Evolutionary conservation across 805 yeast species (phyloP), one percentile per base, ranked within the genome.

Genomic region (Saturnispora serradocipensis): DNA sequence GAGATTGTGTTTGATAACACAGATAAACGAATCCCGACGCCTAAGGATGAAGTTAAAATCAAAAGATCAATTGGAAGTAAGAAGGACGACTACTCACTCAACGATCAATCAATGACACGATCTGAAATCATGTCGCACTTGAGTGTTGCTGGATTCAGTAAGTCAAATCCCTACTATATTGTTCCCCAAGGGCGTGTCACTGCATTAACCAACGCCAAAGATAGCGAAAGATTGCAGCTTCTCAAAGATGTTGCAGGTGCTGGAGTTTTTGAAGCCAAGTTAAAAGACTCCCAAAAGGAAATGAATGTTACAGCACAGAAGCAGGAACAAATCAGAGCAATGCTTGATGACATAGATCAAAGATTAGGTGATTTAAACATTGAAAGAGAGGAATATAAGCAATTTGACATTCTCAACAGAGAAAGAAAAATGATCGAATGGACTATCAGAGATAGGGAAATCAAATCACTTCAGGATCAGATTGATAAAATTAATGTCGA

Each of bases 151-250:
- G 99, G 99, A 0, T 88, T 93, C 62, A 86, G 96, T 0, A 76
- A 86, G 54, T 81, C 88, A 5, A 90, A 89, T 57, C 97, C 97
- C 1, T 91, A 90, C 67, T 91, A 91, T 65, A 91, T 93, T 58
- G 98, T 93, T 5, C 98, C 99, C 0, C 99, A 93, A 67, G 99
- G 99, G 20, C 76, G 87, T 59, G 88, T 93, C 59, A 85, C 96
- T 1, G 76, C 86, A 0, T 72, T 93, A 53, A 91, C 98, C 0
- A 88, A 88, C 62, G 91, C 97, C 0, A 86, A 86, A 59, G 97
- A 89, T 62, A 62, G 78, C 3, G 97, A 90, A 62, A 77, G 97
- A 54, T 72, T 91, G 48, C 75, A 78, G 35, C 69, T 90, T 39
- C 70, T 93, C 58, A 89, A 91, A 58, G 96, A 89, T 61, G 96